A percentile compares a stretch with the other conserved stretches of the same genome.
Evolutionary conservation across 2,329 filamentous ascomycete genomes (phyloP).

Genomic region (Xylaria sp.): DNA sequence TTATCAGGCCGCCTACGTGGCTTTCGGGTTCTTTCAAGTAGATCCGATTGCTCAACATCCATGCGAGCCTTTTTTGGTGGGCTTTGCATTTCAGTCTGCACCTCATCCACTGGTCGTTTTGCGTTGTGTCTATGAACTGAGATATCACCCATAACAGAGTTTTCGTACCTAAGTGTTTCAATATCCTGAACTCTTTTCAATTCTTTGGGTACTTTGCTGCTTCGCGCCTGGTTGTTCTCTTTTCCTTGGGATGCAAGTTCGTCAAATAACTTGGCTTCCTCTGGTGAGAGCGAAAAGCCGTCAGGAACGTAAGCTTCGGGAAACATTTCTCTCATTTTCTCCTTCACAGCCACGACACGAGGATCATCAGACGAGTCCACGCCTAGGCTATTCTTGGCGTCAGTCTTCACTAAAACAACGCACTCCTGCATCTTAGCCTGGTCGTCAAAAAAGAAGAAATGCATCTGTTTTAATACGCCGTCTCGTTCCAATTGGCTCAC

Average conservation of each 20-base stretch:
- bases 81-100: slow-evolving; percentile 36
- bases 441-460: slow-evolving; percentile 47
- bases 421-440: slow-evolving; percentile 45
- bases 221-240: slow-evolving; percentile 33
- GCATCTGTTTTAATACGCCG: slow-evolving; percentile 41
- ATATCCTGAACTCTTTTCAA: slow-evolving; percentile 46
- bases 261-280: slow-evolving; percentile 51
- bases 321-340: slow-evolving; percentile 60
- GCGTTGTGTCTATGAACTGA: slow-evolving; percentile 29
- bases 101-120: slow-evolving; percentile 42
- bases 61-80: slow-evolving; percentile 38
- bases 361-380: slow-evolving; percentile 55
- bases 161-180: slow-evolving; percentile 45
- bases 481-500: slow-evolving; percentile 48
- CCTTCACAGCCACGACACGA: slow-evolving; percentile 57
- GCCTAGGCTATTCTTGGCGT: slow-evolving; percentile 10
- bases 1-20: slow-evolving; percentile 34
- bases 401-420: slow-evolving; percentile 42
- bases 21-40: slow-evolving; percentile 34
- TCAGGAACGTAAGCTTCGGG: slow-evolving; percentile 58
- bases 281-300: slow-evolving; percentile 52
- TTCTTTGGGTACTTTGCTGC: slow-evolving; percentile 32
- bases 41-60: slow-evolving; percentile 43
- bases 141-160: slow-evolving; percentile 48
- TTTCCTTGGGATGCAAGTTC: slow-evolving; percentile 44